phyloP scores from a whole-genome alignment of 192 early-diverging fungal genomes.

The Dimargaris cristalligena region DNA sequence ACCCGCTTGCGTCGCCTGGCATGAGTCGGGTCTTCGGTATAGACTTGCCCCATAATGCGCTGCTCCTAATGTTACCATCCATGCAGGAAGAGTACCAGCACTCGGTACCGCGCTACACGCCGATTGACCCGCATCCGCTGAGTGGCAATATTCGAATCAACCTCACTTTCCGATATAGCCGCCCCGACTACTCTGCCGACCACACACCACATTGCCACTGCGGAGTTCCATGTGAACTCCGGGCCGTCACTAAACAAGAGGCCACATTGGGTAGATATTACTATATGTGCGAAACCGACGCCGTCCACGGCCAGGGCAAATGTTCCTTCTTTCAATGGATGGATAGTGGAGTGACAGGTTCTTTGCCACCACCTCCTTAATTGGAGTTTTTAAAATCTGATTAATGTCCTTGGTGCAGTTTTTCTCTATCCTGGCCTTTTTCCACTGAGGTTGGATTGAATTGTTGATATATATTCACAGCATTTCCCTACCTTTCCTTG shows the following conservation, averaged over 20 bases:
- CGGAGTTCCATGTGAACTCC: slow-evolving; percentile 9
- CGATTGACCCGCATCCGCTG: slow-evolving; percentile 6
- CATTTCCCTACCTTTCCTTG: too few species aligned
- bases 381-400: too few species aligned
- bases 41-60: neutral
- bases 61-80: slow-evolving; percentile 11
- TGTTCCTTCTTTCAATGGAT: slow-evolving; percentile 11
- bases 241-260: slow-evolving; percentile 1
- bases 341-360: too few species aligned
- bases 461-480: too few species aligned
- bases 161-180: slow-evolving; percentile 10
- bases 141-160: slow-evolving; percentile 6
- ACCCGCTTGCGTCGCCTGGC: too few species aligned
- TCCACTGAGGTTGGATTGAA: too few species aligned
- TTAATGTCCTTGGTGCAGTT: too few species aligned
- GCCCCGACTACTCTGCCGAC: neutral
- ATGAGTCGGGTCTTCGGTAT: neutral
- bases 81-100: slow-evolving; percentile 12
- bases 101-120: slow-evolving; percentile 3
- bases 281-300: slow-evolving; percentile 5
- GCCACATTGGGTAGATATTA: neutral
- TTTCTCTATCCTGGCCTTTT: too few species aligned
- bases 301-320: neutral
- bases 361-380: too few species aligned
- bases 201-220: slow-evolving; percentile 1